Evolutionary conservation across 1,284 basidiomycete genomes (phyloP).

Genomic region (Pseudozyma pruni): DNA sequence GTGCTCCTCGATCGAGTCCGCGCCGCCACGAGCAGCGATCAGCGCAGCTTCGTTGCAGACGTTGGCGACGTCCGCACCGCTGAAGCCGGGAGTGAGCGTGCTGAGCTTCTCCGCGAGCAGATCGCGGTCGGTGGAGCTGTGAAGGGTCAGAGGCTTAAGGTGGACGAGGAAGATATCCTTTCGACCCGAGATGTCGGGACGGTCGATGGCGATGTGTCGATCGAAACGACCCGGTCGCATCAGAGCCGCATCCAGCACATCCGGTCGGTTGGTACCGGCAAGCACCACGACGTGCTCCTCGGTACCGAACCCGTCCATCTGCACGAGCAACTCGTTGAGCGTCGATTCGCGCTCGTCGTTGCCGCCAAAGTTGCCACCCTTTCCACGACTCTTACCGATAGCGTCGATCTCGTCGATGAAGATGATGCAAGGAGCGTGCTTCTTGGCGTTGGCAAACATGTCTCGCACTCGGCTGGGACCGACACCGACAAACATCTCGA

Average conservation of each 20-base stretch:
- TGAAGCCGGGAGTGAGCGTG: conserved; percentile 96
- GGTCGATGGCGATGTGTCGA: conserved; percentile 93
- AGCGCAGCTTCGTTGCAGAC: conserved; percentile 98
- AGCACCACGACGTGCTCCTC: conserved; percentile 95
- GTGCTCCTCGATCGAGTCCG: conserved; percentile 81
- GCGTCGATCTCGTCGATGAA: conserved; percentile 76
- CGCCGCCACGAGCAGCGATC: conserved; percentile 86
- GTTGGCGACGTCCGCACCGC: conserved; percentile 97
- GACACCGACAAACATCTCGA: conserved; percentile 99
- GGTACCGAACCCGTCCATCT: conserved; percentile 99
- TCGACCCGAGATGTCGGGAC: conserved; percentile 91
- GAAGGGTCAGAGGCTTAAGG: conserved; percentile 80
- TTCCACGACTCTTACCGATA: conserved; percentile 93
- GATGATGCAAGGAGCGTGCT: conserved; percentile 97
- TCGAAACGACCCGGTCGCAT: conserved; percentile 98
- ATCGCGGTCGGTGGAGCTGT: conserved; percentile 38
- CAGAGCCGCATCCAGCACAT: conserved; percentile 92
- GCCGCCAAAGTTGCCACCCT: conserved; percentile 87
- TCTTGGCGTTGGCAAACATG: conserved; percentile 95
- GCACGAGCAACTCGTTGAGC: conserved; percentile 95
- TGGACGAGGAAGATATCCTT: conserved; percentile 95
- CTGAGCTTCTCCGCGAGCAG: conserved; percentile 79
- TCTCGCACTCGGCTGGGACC: conserved; percentile 97
- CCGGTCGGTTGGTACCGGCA: conserved; percentile 94
- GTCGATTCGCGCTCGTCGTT: conserved; percentile 99